Evolutionary conservation across 2,329 filamentous ascomycete genomes (phyloP).

Genomic region (Sarocladiaceae sp.): DNA sequence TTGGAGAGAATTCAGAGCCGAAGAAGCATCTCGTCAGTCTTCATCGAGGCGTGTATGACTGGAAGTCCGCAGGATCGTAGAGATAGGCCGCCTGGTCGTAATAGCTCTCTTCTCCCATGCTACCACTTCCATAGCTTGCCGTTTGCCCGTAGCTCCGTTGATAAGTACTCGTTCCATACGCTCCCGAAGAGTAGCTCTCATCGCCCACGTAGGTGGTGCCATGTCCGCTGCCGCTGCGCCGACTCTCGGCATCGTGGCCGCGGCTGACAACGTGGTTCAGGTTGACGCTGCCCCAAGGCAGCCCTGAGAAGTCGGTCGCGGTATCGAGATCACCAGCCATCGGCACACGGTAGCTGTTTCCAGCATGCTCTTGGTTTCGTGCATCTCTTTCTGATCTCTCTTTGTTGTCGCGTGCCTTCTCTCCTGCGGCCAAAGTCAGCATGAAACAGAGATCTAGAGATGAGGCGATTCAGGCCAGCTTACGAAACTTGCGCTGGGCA

Average conservation of each 20-base stretch:
- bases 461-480: conserved; percentile 21
- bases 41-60: conserved; percentile 5
- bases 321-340: conserved; percentile 19
- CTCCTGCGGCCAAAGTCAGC: conserved; percentile 41
- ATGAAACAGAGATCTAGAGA: background rate
- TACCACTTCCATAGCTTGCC: conserved; percentile 10
- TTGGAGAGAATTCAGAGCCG: background rate
- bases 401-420: conserved; percentile 61
- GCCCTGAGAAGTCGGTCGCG: conserved; percentile 55
- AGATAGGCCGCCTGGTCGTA: conserved; percentile 9
- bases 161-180: conserved; percentile 19
- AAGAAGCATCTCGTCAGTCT: background rate
- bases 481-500: conserved; percentile 71
- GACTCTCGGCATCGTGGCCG: conserved; percentile 43
- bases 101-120: conserved; percentile 8
- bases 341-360: conserved; percentile 57
- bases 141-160: conserved; percentile 2
- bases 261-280: conserved; percentile 47
- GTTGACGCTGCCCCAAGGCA: conserved; percentile 67
- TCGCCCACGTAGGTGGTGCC: conserved; percentile 28
- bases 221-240: conserved; percentile 31
- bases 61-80: conserved; percentile 4
- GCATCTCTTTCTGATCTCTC: conserved; percentile 58
- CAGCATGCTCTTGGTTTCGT: conserved; percentile 58
- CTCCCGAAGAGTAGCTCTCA: conserved; percentile 23